These are phyloP conservation scores for Tuber umbilicatum DNA, from an alignment of 495 filamentous ascomycete species.

Conservation along the genomic window DNA sequence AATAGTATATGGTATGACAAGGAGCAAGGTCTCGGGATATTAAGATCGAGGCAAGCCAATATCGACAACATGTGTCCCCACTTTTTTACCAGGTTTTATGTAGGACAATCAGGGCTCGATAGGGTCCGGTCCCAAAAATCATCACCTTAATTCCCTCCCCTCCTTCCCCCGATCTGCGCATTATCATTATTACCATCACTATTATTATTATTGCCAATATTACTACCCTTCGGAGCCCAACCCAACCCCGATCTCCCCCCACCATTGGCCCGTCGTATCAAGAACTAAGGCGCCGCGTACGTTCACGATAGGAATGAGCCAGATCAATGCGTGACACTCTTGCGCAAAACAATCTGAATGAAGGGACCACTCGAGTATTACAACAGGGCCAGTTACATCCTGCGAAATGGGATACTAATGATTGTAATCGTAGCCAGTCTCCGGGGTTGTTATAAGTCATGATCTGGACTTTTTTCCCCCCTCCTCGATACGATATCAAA, in stretches of 20 bases:
- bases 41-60: neutral
- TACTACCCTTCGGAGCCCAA: neutral
- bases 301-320: neutral
- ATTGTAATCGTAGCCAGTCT: neutral
- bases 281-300: neutral
- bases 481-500: neutral
- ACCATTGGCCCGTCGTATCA: neutral
- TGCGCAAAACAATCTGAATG: neutral
- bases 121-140: neutral
- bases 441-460: neutral
- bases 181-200: neutral
- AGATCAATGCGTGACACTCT: neutral
- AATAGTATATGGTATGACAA: neutral
- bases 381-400: neutral
- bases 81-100: neutral
- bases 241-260: neutral
- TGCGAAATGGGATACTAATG: neutral
- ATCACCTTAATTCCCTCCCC: neutral
- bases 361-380: neutral
- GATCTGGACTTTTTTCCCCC: neutral
- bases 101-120: neutral
- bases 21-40: neutral
- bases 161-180: conserved; percentile 1
- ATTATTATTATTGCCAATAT: neutral
- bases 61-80: neutral